These are phyloP conservation scores for Lachnellula occidentalis DNA, from an alignment of 2,329 filamentous ascomycete species.

Conservation along the genomic window DNA sequence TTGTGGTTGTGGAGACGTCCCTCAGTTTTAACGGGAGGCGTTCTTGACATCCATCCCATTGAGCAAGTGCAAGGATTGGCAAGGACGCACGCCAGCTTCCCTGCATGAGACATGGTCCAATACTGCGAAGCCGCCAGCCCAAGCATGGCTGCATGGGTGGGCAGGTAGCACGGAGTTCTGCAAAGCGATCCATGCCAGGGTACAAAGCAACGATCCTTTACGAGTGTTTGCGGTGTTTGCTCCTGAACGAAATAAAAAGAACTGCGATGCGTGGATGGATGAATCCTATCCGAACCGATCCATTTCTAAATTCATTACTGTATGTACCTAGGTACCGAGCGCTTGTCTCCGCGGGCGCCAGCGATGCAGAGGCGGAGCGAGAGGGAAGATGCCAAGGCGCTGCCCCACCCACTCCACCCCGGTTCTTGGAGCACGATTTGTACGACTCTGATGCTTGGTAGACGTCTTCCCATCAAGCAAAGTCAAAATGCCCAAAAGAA, in stretches of 20 bases:
- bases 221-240: neutral
- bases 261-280: neutral
- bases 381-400: neutral
- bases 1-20: neutral
- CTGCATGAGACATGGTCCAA: slow-evolving; percentile 21
- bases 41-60: slow-evolving; percentile 13
- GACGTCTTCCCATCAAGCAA: neutral
- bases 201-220: neutral
- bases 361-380: neutral
- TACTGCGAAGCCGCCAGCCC: slow-evolving; percentile 4
- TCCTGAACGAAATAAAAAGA: neutral
- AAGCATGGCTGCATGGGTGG: slow-evolving; percentile 11
- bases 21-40: slow-evolving; percentile 15
- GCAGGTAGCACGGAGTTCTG: slow-evolving; percentile 10
- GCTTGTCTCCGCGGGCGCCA: no score
- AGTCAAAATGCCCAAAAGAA: slow-evolving; percentile 25
- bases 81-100: slow-evolving; percentile 14
- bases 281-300: no score
- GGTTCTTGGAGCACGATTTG: neutral
- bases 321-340: no score
- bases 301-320: no score
- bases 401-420: no score
- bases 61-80: slow-evolving; percentile 20
- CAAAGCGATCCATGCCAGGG: slow-evolving; percentile 1
- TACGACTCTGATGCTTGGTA: neutral